Percentiles rank a stretch among this genome's conserved stretches.
Conservation (phyloP, 306 rosid species). For the Lagenaria siceraria region DNA sequence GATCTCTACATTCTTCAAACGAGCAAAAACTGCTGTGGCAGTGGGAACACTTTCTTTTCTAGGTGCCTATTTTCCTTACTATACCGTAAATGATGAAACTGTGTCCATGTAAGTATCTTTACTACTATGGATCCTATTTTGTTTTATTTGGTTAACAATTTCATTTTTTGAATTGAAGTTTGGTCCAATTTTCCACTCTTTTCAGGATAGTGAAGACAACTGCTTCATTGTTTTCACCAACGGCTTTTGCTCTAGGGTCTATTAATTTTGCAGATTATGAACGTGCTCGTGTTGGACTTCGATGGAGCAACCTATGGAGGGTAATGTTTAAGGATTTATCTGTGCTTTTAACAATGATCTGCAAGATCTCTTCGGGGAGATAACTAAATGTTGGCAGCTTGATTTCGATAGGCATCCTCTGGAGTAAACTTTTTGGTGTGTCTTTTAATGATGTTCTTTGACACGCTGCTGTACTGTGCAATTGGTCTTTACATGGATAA, state of each 20-base stretch:
- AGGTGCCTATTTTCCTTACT: conserved; percentile 88
- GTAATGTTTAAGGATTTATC: conserved; percentile 19
- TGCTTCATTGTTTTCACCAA: conserved; percentile 90
- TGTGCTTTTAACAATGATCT: neutral
- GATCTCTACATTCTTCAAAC: conserved; percentile 73
- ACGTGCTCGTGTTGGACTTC: conserved; percentile 98
- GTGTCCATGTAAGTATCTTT: conserved; percentile 57
- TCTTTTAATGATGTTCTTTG: conserved; percentile 83
- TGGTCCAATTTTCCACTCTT: neutral
- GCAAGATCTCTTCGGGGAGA: neutral
- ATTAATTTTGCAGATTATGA: conserved; percentile 93
- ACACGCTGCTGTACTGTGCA: conserved; percentile 66
- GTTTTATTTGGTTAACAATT: neutral
- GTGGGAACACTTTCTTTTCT: conserved; percentile 87
- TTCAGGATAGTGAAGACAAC: conserved; percentile 64
- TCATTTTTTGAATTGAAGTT: conserved; percentile 10
- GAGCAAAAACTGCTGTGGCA: conserved; percentile 97
- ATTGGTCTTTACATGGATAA: conserved; percentile 88
- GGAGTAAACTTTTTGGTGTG: conserved; percentile 83
- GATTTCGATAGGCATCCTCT: conserved; percentile 58
- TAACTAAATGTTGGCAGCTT: conserved; percentile 13
- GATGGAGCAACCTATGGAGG: conserved; percentile 95
- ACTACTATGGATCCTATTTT: conserved; percentile 2
- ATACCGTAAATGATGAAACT: conserved; percentile 66
- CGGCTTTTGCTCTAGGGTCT: conserved; percentile 90